Evolutionary conservation across 2,329 filamentous ascomycete genomes (phyloP), one percentile per base, ranked within the genome.

Genomic region (Venturia asperata): DNA sequence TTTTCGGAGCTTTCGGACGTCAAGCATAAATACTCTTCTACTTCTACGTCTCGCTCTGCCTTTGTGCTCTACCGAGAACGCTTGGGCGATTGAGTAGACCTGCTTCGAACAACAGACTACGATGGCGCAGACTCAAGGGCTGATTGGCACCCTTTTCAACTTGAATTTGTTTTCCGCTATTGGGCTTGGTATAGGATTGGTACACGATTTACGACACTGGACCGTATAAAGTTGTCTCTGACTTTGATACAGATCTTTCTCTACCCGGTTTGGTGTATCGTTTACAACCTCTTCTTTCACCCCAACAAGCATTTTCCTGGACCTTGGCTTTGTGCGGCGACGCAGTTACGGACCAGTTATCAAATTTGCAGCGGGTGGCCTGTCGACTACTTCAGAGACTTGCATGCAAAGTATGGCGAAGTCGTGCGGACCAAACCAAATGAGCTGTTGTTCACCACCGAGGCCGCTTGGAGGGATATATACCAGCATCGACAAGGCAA

Each of bases 341-440:
- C 66, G 7, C 37, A 61, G 13, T 6, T 65, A 13, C 10, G 24
- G 2, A 27, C 66, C 17, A 39, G 27, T 24, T 37, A 21, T 34
- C 2, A 2, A 1, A 13, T 43, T 4, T 19, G 41, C 6, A 42
- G 2, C 0, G 63, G 63, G 9, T 49, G 21, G 19, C 41, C 27
- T 3, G 10, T 41, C 9, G 11, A 24, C 17, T 34, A 49, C 52
- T 5, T 42, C 10, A 2, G 42, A 34, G 21, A 5, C 0, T 15
- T 66, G 15, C 65, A 66, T 27, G 62, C 43, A 5, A 67, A 71
- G 47, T 80, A 80, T 67, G 80, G 81, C 5, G 73, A 74, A 0
- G 75, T 82, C 1, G 79, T 83, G 9, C 78, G 81, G 7, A 71
- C 81, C 55, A 75, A 74, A 3, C 80, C 81, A 2, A 74, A 80